Evolutionary conservation across 192 early-diverging fungal genomes (phyloP).

Genomic region (Linnemannia schmuckeri): DNA sequence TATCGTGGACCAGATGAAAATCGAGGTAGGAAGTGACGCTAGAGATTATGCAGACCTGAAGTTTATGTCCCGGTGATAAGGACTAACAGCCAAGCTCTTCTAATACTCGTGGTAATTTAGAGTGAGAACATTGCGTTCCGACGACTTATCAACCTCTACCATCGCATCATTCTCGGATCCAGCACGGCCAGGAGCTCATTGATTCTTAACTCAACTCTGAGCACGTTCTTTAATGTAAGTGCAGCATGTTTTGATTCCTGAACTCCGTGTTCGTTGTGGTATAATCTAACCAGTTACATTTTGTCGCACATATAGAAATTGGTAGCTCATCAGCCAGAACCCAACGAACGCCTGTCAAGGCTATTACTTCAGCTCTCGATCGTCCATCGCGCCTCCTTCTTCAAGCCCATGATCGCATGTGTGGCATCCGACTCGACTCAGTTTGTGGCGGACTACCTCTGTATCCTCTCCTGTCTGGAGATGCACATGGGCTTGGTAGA

Average conservation of each 20-base stretch:
- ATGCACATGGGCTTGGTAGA: constrained; percentile 63
- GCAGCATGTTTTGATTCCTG: background rate
- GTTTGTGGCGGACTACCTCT: constrained; percentile 57
- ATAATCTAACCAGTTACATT: background rate
- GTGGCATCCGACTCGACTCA: constrained; percentile 63
- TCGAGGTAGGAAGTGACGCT: constrained; percentile 12
- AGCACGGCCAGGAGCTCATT: constrained; percentile 29
- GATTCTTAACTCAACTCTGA: constrained; percentile 60
- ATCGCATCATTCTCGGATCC: constrained; percentile 39
- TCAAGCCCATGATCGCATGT: constrained; percentile 67
- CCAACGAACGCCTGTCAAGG: constrained; percentile 50
- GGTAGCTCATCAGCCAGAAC: constrained; percentile 44
- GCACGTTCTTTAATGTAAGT: constrained; percentile 59
- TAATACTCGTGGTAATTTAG: constrained; percentile 2
- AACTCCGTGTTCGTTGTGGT: background rate
- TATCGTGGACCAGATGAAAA: constrained; percentile 30
- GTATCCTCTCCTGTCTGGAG: constrained; percentile 57
- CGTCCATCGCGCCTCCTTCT: constrained; percentile 55
- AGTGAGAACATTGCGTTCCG: constrained; percentile 25
- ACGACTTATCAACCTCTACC: constrained; percentile 32
- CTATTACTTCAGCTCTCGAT: constrained; percentile 57
- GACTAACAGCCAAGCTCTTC: background rate
- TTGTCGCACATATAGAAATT: constrained; percentile 46
- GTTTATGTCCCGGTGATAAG: background rate
- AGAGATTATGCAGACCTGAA: background rate